A percentile compares a stretch with the other conserved stretches of the same genome.
These are phyloP conservation scores for Andrographis paniculata DNA, from an alignment of 305 asterid species.

Conservation along the genomic window DNA sequence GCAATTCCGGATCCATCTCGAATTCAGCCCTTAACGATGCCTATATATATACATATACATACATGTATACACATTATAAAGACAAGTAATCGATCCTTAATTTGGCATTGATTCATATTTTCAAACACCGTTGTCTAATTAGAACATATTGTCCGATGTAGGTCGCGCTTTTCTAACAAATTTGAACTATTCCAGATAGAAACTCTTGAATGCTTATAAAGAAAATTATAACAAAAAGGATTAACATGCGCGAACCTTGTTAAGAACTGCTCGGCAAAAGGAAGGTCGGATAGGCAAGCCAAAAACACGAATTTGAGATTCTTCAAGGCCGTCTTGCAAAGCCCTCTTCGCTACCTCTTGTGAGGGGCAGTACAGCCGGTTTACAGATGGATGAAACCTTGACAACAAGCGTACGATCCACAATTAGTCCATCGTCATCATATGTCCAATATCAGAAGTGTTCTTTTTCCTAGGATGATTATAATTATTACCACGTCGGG, in stretches of 20 bases:
- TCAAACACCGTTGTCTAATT: too few relatives aligned
- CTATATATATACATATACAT: slow-evolving; percentile 16
- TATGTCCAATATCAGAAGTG: too few relatives aligned
- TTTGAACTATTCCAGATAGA: too few relatives aligned
- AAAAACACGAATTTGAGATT: slow-evolving; percentile 53
- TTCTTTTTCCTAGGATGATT: neutral
- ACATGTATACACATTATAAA: too few relatives aligned
- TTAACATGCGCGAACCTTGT: slow-evolving; percentile 32
- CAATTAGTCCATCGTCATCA: too few relatives aligned
- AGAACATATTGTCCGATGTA: too few relatives aligned
- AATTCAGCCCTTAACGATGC: slow-evolving; percentile 70
- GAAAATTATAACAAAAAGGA: too few relatives aligned
- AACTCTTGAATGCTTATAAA: too few relatives aligned
- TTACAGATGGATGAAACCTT: slow-evolving; percentile 89
- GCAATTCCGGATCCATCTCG: slow-evolving; percentile 67
- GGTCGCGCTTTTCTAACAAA: too few relatives aligned
- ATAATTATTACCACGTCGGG: slow-evolving; percentile 59
- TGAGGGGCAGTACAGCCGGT: slow-evolving; percentile 81
- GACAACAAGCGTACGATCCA: neutral
- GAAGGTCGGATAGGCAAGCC: slow-evolving; percentile 38
- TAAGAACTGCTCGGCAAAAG: slow-evolving; percentile 61
- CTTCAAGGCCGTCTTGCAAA: slow-evolving; percentile 60
- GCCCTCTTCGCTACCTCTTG: slow-evolving; percentile 85
- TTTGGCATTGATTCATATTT: too few relatives aligned
- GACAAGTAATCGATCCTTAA: too few relatives aligned